Evolutionary conservation across 805 yeast genomes (phyloP).

Genomic region (Wickerhamiella bombiphila): DNA sequence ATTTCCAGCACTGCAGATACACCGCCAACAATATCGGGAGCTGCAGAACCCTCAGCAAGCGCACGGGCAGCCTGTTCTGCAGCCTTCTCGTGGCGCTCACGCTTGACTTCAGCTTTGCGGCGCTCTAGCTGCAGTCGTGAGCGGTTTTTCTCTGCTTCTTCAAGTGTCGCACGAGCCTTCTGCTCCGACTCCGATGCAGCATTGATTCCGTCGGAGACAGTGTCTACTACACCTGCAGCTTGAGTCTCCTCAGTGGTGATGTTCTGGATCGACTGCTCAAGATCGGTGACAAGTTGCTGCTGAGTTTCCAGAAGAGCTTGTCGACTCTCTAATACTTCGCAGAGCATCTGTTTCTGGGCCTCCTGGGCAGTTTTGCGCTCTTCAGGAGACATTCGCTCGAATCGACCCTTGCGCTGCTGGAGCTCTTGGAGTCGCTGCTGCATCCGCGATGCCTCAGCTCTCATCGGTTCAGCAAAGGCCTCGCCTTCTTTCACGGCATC

Average conservation of each 20-base stretch:
- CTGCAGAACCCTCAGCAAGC: slow-evolving; percentile 29
- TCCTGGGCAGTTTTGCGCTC: slow-evolving; percentile 53
- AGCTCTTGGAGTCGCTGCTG: slow-evolving; percentile 21
- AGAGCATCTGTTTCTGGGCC: slow-evolving; percentile 16
- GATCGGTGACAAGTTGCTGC: slow-evolving; percentile 8
- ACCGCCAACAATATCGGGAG: slow-evolving; percentile 29
- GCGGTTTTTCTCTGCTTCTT: slow-evolving; percentile 44
- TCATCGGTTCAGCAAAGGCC: not conserved
- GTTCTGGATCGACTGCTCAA: slow-evolving; percentile 20
- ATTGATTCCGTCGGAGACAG: slow-evolving; percentile 8
- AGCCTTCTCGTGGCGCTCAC: slow-evolving; percentile 41
- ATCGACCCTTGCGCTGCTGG: slow-evolving; percentile 58
- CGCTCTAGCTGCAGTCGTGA: slow-evolving; percentile 70
- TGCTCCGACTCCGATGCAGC: slow-evolving; percentile 6
- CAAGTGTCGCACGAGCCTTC: slow-evolving; percentile 12
- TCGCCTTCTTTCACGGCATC: not conserved
- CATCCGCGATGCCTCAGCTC: not conserved
- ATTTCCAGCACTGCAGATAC: slow-evolving; percentile 54
- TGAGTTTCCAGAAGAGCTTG: not conserved
- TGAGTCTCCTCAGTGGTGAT: slow-evolving; percentile 12
- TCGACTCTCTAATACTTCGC: slow-evolving; percentile 14
- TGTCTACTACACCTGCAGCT: slow-evolving; percentile 7
- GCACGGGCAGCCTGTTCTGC: slow-evolving; percentile 41
- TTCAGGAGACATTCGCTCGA: slow-evolving; percentile 39
- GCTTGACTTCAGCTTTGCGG: slow-evolving; percentile 42